Base-by-base conservation (phyloP, 768 basidiomycete genomes). In the Naganishia antarctica region DNA sequence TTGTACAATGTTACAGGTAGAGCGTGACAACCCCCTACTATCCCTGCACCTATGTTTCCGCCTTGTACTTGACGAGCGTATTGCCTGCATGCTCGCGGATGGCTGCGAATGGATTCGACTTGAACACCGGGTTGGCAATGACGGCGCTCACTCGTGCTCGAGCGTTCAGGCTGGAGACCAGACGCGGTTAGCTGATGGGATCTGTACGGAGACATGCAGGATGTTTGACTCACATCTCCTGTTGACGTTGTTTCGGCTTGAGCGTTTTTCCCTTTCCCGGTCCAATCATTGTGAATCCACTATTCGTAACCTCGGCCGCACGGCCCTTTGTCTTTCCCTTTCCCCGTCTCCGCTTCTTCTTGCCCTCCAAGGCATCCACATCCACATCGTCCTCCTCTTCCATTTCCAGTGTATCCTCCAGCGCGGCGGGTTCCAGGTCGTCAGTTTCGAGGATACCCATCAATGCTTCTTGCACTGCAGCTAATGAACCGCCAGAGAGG, bases 1-100 rank as follows among this genome's bases (percentile, higher is more conserved):
- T n/a, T n/a, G n/a, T n/a, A n/a, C n/a, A n/a, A n/a, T n/a, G n/a
- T n/a, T n/a, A n/a, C n/a, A n/a, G n/a, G n/a, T n/a, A n/a, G n/a
- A n/a, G n/a, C n/a, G n/a, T n/a, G n/a, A n/a, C n/a, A n/a, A n/a
- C n/a, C n/a, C 3, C 7, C 21, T 31, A 21, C 32, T 60, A 41
- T 37, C 15, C 15, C 15, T 15, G 8, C 34, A 18, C 25, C 28
- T 29, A 49, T 28, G 25, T 13, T 25, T 32, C 37, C 31, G 53
- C 16, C 18, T 41, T 57, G 37, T 57, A 34, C 53, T 57, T 58
- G 13, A 67, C 68, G 15, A 77, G 34, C 4, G 71, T 69, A 51
- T 77, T 75, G 5, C 69, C 67, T 0, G 71, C 76, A 48, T 77
- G 74, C 43, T 71, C 61, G 23, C 76, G 67, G 44, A 77, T 77